phyloP scores from a whole-genome alignment of 768 basidiomycete species.

The Coprinopsis sp. region DNA sequence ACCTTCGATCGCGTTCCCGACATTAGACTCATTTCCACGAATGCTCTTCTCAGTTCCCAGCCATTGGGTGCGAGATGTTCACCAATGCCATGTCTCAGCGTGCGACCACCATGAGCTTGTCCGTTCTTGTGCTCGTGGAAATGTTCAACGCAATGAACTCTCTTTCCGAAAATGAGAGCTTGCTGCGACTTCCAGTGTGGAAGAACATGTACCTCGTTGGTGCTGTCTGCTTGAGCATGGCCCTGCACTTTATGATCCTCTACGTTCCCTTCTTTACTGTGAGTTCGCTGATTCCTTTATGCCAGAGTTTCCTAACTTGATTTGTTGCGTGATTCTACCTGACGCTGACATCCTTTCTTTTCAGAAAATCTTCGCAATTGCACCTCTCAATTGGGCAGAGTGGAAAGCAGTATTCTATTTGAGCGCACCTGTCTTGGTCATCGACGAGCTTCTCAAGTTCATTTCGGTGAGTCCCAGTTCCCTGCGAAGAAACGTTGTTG shows the following conservation, averaged over 20 bases:
- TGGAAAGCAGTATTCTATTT: slow-evolving; percentile 92
- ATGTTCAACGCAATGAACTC: slow-evolving; percentile 99
- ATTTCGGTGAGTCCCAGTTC: slow-evolving; percentile 50
- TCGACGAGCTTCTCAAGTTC: slow-evolving; percentile 90
- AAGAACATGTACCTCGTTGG: slow-evolving; percentile 90
- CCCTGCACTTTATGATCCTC: slow-evolving; percentile 87
- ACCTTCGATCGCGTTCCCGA: too few relatives aligned
- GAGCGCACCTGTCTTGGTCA: slow-evolving; percentile 80
- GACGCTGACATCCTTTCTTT: slow-evolving; percentile 2
- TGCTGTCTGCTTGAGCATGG: slow-evolving; percentile 89
- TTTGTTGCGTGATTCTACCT: background rate
- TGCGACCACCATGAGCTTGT: slow-evolving; percentile 94
- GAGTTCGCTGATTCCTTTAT: slow-evolving; percentile 24
- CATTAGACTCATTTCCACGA: slow-evolving; percentile 99
- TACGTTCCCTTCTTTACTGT: slow-evolving; percentile 97
- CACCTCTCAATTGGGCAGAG: slow-evolving; percentile 89
- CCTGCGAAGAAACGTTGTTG: too few relatives aligned
- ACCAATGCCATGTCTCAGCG: slow-evolving; percentile 78
- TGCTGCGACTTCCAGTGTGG: slow-evolving; percentile 88
- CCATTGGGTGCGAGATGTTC: slow-evolving; percentile 96
- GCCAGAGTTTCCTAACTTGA: background rate
- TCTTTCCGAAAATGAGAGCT: slow-evolving; percentile 92
- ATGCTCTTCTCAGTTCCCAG: slow-evolving; percentile 76
- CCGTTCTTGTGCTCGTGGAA: slow-evolving; percentile 92
- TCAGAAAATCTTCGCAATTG: slow-evolving; percentile 84